Evolutionary conservation across 768 basidiomycete species (phyloP), one percentile per base, ranked within the genome.

Genomic region (Termitomyces sp.): DNA sequence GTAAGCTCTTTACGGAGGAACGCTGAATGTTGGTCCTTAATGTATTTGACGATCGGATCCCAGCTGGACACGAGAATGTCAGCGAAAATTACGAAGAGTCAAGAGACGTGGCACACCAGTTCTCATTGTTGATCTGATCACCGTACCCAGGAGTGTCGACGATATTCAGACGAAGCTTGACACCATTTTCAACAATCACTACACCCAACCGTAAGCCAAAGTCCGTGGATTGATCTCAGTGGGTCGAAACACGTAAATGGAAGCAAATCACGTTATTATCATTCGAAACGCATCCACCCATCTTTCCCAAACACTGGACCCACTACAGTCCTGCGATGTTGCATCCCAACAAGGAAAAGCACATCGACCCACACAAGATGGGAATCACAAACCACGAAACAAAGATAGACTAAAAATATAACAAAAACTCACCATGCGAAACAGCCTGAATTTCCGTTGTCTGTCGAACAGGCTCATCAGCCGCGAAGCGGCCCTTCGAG

Each of bases 1-100:
- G 97, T 98, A 63, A 98, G 81, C 79, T 99, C 96, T 77, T 99
- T 98, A 75, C 97, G 92, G 55, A 99, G 85, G 76, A 97, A 99
- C 39, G 95, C 93, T 71, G 93, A 95, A 80, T 98, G 96, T 72
- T 98, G 96, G 81, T 98, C 96, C 79, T 95, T 94, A 81, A 98
- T 98, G 74, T 99, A 97, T 75, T 97, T 98, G 72, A 98, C 83
- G 68, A 99, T 98, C 45, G 96, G 92, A 69, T 99, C 96, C 96
- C 96, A 99, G 81, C 93, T 95, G 61, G n/a, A 44, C 0, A 41
- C 30, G 37, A 44, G 44, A 61, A 34, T 24, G 4, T 41, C 18
- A 39, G 18, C 27, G 12, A 30, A 36, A 44, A 54, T 50, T 33
- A 34, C 6, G 1, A 56, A 52, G 49, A 50, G 9, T 36, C 34